Evolutionary conservation across 2,329 filamentous ascomycete genomes (phyloP).

Genomic region (Stromatinia cepivora): DNA sequence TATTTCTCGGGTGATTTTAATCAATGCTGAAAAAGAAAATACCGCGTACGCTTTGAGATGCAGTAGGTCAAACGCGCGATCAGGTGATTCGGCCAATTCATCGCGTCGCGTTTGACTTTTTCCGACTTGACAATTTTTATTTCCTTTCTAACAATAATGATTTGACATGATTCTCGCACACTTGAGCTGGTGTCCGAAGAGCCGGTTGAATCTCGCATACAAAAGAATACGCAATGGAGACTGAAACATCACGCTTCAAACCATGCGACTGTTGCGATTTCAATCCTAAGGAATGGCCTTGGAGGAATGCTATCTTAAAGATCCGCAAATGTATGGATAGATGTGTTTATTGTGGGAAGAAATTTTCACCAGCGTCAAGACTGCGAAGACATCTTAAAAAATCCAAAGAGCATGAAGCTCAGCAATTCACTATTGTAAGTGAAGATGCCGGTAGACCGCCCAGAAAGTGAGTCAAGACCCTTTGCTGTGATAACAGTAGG

Average conservation of each 20-base stretch:
- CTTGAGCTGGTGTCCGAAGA: background rate
- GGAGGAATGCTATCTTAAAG: background rate
- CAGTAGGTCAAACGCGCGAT: background rate
- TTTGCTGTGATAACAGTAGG: background rate
- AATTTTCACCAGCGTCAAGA: background rate
- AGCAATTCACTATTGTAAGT: constrained; percentile 1
- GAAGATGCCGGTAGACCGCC: background rate
- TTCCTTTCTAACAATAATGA: background rate
- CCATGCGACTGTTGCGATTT: background rate
- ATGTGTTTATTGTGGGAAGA: background rate
- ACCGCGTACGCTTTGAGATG: background rate
- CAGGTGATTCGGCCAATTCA: background rate
- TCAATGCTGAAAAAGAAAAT: background rate
- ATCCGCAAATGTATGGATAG: background rate
- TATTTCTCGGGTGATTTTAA: background rate
- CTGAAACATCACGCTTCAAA: background rate
- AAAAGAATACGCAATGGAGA: background rate
- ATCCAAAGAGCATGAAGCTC: background rate
- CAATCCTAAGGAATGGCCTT: background rate
- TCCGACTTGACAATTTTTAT: background rate
- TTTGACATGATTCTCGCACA: background rate
- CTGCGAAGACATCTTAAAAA: background rate
- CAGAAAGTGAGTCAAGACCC: background rate
- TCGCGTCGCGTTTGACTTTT: background rate
- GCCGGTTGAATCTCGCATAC: background rate